Base-by-base conservation (phyloP, 768 basidiomycete species). In the Pisolithus microcarpus region DNA sequence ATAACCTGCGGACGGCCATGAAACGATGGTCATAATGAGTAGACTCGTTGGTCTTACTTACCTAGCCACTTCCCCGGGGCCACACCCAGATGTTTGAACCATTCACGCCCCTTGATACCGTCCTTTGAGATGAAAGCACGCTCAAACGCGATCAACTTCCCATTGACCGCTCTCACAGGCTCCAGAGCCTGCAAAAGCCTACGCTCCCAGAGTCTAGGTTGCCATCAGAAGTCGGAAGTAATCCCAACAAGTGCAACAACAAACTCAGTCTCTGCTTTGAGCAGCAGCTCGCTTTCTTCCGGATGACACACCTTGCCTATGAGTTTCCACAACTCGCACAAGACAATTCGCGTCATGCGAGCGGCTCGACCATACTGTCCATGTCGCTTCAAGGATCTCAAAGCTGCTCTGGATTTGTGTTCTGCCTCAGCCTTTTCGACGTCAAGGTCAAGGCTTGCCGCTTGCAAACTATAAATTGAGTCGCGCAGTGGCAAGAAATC, bases 31-130 rank as follows among this genome's bases (percentile, higher is more conserved):
- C 30, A 26, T 23, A 23, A 19, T 43, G 24, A 30, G 31, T 10
- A 44, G 44, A 24, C 8, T 23, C n/a, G 11, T 21, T 10, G 5
- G 26, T 45, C 21, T 38, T 31, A 66, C 75, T 56, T 58, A 85
- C 85, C 84, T 39, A 84, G 79, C 85, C 85, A 85, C 66, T 87
- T 82, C 44, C 90, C 90, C 23, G 90, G 90, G 3, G 90, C 88
- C 36, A 90, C 86, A 43, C 77, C 88, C 8, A 90, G 74, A 65
- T 91, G 84, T 58, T 75, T 80, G 66, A 87, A 93, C 90, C 89
- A 93, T 62, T 87, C 84, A 48, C 85, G 75, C 44, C 82, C 80
- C 58, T 81, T 80, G 58, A 91, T 82, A 1, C 88, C 90, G 8
- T 72, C 80, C 57, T 81, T 69, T n/a, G 79, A 80, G 50, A 92